Evolutionary conservation across 441 rosid genomes (phyloP).

Genomic region (Adansonia madagascariensis): DNA sequence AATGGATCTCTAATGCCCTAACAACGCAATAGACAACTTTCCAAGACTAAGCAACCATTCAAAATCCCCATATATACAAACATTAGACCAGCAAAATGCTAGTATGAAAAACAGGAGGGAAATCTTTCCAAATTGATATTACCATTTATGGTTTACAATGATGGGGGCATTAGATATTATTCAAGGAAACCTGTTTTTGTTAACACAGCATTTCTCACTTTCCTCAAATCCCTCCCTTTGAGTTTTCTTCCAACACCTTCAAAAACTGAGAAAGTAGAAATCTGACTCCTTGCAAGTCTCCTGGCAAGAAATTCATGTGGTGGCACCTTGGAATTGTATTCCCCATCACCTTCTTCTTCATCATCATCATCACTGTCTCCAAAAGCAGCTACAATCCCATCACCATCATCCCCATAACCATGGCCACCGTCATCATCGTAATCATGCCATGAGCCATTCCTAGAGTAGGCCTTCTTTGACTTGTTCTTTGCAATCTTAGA

Average conservation of each 20-base stretch:
- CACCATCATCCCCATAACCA: constrained; percentile 10
- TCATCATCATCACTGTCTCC: constrained; percentile 30
- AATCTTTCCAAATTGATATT: background rate
- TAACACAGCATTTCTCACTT: constrained; percentile 76
- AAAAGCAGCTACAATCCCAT: constrained; percentile 15
- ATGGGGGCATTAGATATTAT: constrained; percentile 14
- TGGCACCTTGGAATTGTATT: constrained; percentile 45
- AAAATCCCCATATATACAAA: background rate
- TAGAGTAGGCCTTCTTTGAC: constrained; percentile 41
- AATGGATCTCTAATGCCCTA: constrained; percentile 11
- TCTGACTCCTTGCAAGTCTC: constrained; percentile 63
- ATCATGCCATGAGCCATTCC: constrained; percentile 24
- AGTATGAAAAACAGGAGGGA: background rate
- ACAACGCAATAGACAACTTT: background rate
- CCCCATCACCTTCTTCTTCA: constrained; percentile 35
- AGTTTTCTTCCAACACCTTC: constrained; percentile 89
- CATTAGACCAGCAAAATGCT: background rate
- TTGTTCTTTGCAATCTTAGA: constrained; percentile 44
- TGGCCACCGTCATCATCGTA: constrained; percentile 21
- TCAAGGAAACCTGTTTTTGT: constrained; percentile 89
- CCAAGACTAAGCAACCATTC: background rate
- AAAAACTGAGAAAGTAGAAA: constrained; percentile 68
- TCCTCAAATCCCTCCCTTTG: constrained; percentile 85
- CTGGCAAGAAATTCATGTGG: constrained; percentile 70
- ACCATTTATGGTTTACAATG: background rate